Evolutionary conservation across 306 rosid genomes (phyloP).

Genomic region (Cucurbita ficifolia): DNA sequence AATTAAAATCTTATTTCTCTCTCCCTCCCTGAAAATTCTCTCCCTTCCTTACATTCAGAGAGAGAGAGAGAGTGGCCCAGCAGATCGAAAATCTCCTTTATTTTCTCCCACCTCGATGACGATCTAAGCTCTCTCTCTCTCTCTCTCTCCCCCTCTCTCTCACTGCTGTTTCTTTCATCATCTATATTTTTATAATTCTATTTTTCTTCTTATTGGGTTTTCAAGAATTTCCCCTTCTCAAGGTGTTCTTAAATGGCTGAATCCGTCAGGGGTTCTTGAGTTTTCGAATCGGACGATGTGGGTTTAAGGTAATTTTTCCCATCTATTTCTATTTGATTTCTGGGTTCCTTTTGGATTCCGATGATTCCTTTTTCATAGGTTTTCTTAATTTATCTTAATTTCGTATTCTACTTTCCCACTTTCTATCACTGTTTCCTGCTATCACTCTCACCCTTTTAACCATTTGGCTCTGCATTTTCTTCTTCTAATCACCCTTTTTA

Average conservation of each 20-base stretch:
- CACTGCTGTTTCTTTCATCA: conserved; percentile 38
- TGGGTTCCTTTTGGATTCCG: conserved; percentile 4
- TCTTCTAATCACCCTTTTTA: neutral
- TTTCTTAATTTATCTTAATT: conserved; percentile 13
- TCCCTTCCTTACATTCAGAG: conserved; percentile 10
- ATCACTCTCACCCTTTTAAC: neutral
- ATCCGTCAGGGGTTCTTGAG: conserved; percentile 35
- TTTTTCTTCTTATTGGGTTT: conserved; percentile 12
- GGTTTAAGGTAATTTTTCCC: conserved; percentile 63
- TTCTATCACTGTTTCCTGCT: neutral
- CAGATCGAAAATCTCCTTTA: conserved; percentile 74
- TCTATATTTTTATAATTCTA: conserved; percentile 2
- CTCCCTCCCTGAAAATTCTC: conserved; percentile 20
- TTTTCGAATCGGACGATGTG: conserved; percentile 36
- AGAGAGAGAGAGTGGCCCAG: conserved; percentile 66
- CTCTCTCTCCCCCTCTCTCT: conserved; percentile 22
- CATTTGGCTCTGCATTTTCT: neutral
- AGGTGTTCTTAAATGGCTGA: conserved; percentile 32
- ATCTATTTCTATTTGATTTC: conserved; percentile 18
- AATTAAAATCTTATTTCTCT: conserved; percentile 9
- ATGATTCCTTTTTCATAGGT: conserved; percentile 20
- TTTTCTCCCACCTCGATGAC: conserved; percentile 49
- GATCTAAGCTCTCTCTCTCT: conserved; percentile 35
- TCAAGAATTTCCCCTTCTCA: conserved; percentile 19
- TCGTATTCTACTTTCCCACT: neutral